phyloP scores from a whole-genome alignment of 352 stramenopile species.

The Phytophthora ramorum region DNA sequence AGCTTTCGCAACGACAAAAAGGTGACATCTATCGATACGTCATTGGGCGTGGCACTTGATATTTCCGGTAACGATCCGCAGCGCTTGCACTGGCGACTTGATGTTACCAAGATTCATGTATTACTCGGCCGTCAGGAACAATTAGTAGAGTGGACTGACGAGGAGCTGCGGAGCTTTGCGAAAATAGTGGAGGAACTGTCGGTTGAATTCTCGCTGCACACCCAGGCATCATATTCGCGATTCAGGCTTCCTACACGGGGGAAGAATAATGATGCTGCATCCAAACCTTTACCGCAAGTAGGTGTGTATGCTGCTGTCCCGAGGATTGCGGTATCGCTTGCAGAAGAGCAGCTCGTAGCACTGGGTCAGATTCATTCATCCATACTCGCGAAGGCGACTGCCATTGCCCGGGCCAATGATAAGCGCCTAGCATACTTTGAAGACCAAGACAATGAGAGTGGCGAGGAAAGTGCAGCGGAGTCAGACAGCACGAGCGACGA shows the following conservation, averaged over 20 bases:
- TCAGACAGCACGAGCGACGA: slow-evolving; percentile 21
- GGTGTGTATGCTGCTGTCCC: slow-evolving; percentile 49
- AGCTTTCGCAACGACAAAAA: slow-evolving; percentile 63
- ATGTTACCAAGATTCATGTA: slow-evolving; percentile 70
- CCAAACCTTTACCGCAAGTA: slow-evolving; percentile 35
- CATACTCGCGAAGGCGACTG: slow-evolving; percentile 40
- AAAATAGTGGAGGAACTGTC: slow-evolving; percentile 73
- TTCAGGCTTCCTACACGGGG: slow-evolving; percentile 27
- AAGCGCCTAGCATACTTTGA: slow-evolving; percentile 30
- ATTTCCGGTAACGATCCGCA: slow-evolving; percentile 13
- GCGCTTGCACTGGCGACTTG: slow-evolving; percentile 64
- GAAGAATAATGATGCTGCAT: not conserved
- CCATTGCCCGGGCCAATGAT: slow-evolving; percentile 15
- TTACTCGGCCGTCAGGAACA: slow-evolving; percentile 52
- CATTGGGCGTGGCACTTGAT: slow-evolving; percentile 3
- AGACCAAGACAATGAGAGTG: slow-evolving; percentile 24
- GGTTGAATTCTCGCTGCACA: slow-evolving; percentile 62
- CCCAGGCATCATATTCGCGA: slow-evolving; percentile 36
- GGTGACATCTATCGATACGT: slow-evolving; percentile 22
- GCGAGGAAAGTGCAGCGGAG: slow-evolving; percentile 23
- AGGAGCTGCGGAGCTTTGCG: slow-evolving; percentile 43
- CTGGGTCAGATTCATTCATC: slow-evolving; percentile 67
- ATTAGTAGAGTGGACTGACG: slow-evolving; percentile 46
- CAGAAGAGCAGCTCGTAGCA: slow-evolving; percentile 58
- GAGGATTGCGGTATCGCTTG: slow-evolving; percentile 49